Percentiles rank a stretch among this genome's conserved stretches.
Evolutionary conservation across 768 basidiomycete species (phyloP).

Genomic region (Hebeloma cylindrosporum): DNA sequence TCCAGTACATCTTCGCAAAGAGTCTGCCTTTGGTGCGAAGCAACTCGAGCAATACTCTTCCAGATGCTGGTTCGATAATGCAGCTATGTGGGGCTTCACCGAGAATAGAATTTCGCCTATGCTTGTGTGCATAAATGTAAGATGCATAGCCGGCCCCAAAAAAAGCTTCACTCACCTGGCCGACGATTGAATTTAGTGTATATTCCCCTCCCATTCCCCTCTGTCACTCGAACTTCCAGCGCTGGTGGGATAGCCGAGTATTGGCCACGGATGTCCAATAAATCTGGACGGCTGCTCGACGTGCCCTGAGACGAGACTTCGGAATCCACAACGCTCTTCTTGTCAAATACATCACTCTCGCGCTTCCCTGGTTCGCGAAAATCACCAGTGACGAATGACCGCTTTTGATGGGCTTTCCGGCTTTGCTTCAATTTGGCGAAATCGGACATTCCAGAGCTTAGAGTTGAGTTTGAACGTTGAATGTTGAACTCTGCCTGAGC

Average conservation of each 20-base stretch:
- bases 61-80: conserved; percentile 64
- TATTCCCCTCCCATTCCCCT: conserved; percentile 24
- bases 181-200: conserved; percentile 20
- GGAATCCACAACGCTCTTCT: neutral
- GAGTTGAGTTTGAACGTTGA: too few species aligned
- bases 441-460: conserved; percentile 6
- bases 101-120: conserved; percentile 63
- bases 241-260: conserved; percentile 20
- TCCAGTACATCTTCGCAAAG: conserved; percentile 68
- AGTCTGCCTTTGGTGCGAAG: conserved; percentile 34
- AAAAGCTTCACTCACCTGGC: conserved; percentile 19
- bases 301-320: too few species aligned
- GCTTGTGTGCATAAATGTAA: conserved; percentile 9
- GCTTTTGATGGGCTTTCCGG: neutral
- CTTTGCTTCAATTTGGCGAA: conserved; percentile 3
- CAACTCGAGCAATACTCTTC: conserved; percentile 72
- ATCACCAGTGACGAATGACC: neutral
- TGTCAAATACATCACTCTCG: neutral
- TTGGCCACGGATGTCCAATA: conserved; percentile 8
- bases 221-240: conserved; percentile 20
- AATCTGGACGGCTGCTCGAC: neutral
- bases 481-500: too few species aligned
- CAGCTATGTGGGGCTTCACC: conserved; percentile 57
- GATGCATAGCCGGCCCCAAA: neutral
- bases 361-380: neutral